A percentile compares a stretch with the other conserved stretches of the same genome.
phyloP scores from a whole-genome alignment of 2,329 filamentous ascomycete species.

The Talaromyces atroroseus region DNA sequence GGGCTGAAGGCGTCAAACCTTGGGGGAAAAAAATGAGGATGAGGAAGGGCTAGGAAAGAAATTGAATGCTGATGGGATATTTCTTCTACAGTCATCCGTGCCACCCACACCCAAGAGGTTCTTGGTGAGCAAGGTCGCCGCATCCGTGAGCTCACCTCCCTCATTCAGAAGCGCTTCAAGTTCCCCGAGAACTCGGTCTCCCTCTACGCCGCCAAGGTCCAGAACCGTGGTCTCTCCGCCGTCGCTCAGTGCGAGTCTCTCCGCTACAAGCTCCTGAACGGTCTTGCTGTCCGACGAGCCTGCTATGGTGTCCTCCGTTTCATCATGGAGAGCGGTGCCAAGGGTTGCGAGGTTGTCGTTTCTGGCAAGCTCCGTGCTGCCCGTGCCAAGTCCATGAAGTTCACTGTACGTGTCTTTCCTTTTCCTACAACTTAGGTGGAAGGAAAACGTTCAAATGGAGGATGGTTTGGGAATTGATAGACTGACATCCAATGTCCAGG shows the following conservation, averaged over 20 bases:
- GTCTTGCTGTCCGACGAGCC: slow-evolving; percentile 94
- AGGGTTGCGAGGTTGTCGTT: slow-evolving; percentile 99
- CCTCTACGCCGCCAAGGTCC: slow-evolving; percentile 99
- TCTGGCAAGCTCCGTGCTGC: slow-evolving; percentile 98
- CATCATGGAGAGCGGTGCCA: slow-evolving; percentile 99
- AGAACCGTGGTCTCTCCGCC: slow-evolving; percentile 99
- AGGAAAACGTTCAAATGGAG: neutral
- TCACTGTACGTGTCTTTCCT: slow-evolving; percentile 63
- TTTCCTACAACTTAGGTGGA: neutral
- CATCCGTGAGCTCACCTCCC: slow-evolving; percentile 99
- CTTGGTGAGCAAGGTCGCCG: slow-evolving; percentile 99
- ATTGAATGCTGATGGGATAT: slow-evolving; percentile 29
- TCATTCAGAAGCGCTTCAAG: slow-evolving; percentile 99
- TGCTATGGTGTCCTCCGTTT: slow-evolving; percentile 99
- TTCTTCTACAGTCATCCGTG: slow-evolving; percentile 70
- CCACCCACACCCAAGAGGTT: slow-evolving; percentile 99
- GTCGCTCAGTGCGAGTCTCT: slow-evolving; percentile 99
- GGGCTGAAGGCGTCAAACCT: slow-evolving; percentile 5
- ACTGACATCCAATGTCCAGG: slow-evolving; percentile 37
- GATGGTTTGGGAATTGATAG: neutral
- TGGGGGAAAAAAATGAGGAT: neutral
- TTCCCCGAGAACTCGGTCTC: slow-evolving; percentile 99
- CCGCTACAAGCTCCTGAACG: slow-evolving; percentile 99
- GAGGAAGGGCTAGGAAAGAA: slow-evolving; percentile 5
- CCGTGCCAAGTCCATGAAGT: slow-evolving; percentile 99